Base-by-base conservation (phyloP, 345 rosid genomes). In the Gossypium herbaceum region DNA sequence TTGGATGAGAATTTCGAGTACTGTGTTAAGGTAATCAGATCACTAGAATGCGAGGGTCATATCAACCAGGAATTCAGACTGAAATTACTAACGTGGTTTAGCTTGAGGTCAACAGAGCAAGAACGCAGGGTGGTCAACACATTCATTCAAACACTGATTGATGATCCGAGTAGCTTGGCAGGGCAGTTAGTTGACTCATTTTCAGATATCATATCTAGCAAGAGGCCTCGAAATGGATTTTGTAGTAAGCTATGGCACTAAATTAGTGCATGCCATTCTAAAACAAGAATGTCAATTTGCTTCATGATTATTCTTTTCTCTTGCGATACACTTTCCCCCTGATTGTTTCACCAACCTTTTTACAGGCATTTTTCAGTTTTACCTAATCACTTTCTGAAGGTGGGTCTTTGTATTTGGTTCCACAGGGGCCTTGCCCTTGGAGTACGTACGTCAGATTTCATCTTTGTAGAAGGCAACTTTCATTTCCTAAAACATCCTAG, bases 21-120 rank as follows among this genome's bases (percentile, higher is more conserved):
- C 73, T 89, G 97, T 45, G 97, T 92, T 77, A 93, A 92, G 88
- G 86, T 83, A 74, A 82, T 93, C 56, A 82, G 99, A 65, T 84
- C 87, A 88, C 86, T 96, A 64, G 99, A 96, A 84, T 82, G 97
- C 22, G 92, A 79, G 75, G 97, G 97, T 60, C 88, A 89, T 76
- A 89, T 96, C 2, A 79, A 86, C 63, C 90, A 81, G 82, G 90
- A 87, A 51, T 96, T 96, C 79, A 88, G 99, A 81, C 76, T 92
- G 78, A 96, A 86, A 79, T 84, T 96, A 84, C 79, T 96, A 68
- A 93, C 99, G 48, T 96, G 99, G 99, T 96, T 87, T 83, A 89
- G 99, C 83, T 77, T 93, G 81, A 82, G 94, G 80, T 92, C 99
- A 11, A 88, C 90, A 0, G 89, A 84, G 52, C 97, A 88, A 72